A percentile compares a stretch with the other conserved stretches of the same genome.
These are phyloP conservation scores for Oryza rufipogon DNA, from an alignment of 176 grass and related monocot genomes.

Conservation along the genomic window DNA sequence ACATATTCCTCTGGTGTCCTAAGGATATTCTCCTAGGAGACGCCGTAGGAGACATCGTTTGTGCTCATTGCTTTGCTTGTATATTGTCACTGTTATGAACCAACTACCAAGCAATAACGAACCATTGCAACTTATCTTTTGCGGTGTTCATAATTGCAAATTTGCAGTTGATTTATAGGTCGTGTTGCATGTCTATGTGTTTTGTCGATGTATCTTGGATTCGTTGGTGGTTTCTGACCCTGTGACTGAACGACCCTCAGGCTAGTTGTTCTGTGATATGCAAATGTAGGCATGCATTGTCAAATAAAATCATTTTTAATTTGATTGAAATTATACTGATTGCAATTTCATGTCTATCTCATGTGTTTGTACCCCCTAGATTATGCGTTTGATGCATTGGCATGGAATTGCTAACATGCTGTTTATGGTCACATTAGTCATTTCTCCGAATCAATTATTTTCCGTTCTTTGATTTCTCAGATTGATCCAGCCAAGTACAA, in stretches of 20 bases:
- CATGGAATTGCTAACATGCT: not conserved
- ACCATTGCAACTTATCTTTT: not conserved
- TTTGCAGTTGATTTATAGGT: not conserved
- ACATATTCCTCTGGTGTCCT: too few species aligned
- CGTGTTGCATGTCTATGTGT: not conserved
- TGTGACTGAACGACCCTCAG: not conserved
- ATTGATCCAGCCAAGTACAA: constrained; percentile 83
- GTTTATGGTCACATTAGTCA: not conserved
- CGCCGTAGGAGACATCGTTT: too few species aligned
- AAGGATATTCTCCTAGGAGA: too few species aligned
- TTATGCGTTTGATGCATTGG: too few species aligned
- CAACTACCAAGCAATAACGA: too few species aligned
- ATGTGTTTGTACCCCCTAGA: not conserved
- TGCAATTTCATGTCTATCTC: not conserved
- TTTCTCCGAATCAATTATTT: not conserved
- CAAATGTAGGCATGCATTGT: too few species aligned
- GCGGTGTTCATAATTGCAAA: not conserved
- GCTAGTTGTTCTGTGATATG: not conserved
- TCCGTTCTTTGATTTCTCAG: constrained; percentile 31
- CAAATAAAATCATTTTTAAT: too few species aligned
- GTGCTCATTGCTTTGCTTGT: too few species aligned
- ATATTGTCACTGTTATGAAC: too few species aligned
- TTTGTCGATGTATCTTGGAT: not conserved
- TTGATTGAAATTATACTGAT: not conserved
- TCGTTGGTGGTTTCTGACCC: not conserved